A percentile compares a stretch with the other conserved stretches of the same genome.
Evolutionary conservation across 805 yeast genomes (phyloP).

Genomic region (Candida michaelii): DNA sequence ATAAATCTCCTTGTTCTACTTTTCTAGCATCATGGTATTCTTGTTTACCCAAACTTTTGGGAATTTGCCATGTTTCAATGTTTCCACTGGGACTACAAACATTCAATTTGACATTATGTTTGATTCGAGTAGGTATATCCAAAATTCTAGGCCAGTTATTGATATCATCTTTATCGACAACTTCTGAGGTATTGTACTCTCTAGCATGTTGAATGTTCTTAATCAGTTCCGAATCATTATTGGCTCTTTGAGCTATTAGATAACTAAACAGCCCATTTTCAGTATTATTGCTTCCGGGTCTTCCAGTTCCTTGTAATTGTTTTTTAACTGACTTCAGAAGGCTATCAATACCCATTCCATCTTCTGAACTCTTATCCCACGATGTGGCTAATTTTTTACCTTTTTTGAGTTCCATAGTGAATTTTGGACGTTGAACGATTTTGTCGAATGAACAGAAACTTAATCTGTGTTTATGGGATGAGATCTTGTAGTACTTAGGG

Average conservation of each 20-base stretch:
- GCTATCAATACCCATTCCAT: constrained; percentile 53
- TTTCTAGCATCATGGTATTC: constrained; percentile 90
- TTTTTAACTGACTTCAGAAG: constrained; percentile 26
- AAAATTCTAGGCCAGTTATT: constrained; percentile 72
- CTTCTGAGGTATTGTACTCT: constrained; percentile 23
- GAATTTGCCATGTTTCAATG: constrained; percentile 83
- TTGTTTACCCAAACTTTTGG: constrained; percentile 72
- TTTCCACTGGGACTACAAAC: constrained; percentile 79
- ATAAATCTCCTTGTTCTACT: constrained; percentile 77
- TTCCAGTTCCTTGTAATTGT: constrained; percentile 68
- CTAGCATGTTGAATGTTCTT: constrained; percentile 40
- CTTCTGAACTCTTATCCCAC: constrained; percentile 62
- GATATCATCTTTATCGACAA: constrained; percentile 18
- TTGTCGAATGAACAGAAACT: constrained; percentile 77
- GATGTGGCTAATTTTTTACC: constrained; percentile 71
- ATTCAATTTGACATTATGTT: constrained; percentile 78
- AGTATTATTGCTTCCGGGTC: constrained; percentile 67
- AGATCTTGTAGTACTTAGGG: constrained; percentile 60
- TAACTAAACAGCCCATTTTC: constrained; percentile 77
- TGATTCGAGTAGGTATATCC: constrained; percentile 68
- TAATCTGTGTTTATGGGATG: constrained; percentile 56
- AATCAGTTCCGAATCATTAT: constrained; percentile 41
- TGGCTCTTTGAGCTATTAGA: constrained; percentile 63
- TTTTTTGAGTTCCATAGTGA: constrained; percentile 76
- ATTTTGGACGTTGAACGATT: constrained; percentile 74